Evolutionary conservation across 352 stramenopile species (phyloP).

Genomic region (Phytophthora multivora): DNA sequence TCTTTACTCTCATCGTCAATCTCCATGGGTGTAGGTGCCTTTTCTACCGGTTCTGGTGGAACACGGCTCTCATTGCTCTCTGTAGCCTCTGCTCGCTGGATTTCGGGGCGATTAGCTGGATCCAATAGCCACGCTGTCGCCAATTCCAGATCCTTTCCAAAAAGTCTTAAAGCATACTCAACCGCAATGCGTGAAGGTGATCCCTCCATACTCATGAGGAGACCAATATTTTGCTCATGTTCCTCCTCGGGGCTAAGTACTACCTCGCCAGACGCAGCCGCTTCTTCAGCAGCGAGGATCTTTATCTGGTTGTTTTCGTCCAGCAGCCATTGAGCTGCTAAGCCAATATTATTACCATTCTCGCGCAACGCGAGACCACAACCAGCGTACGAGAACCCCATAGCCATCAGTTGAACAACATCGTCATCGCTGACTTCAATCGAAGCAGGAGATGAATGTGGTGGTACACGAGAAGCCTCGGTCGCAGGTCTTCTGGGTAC

Average conservation of each 20-base stretch:
- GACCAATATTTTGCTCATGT: conserved; percentile 65
- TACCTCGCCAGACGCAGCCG: conserved; percentile 54
- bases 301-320: conserved; percentile 80
- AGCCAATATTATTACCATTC: conserved; percentile 64
- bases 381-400: conserved; percentile 89
- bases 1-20: conserved; percentile 62
- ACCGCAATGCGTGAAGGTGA: conserved; percentile 56
- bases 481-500: conserved; percentile 1
- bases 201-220: conserved; percentile 71
- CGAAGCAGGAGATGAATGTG: conserved; percentile 9
- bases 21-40: conserved; percentile 37
- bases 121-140: conserved; percentile 70
- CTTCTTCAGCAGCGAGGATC: conserved; percentile 65
- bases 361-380: conserved; percentile 74
- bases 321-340: conserved; percentile 85
- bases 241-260: conserved; percentile 64
- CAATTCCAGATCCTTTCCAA: conserved; percentile 67
- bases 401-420: conserved; percentile 88
- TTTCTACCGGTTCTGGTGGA: background rate
- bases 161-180: conserved; percentile 74
- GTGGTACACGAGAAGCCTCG: conserved; percentile 7
- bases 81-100: conserved; percentile 56
- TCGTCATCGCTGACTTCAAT: conserved; percentile 75
- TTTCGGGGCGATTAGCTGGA: conserved; percentile 62
- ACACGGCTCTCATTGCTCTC: background rate